Percentiles rank a stretch among this genome's conserved stretches.
These are phyloP conservation scores for Debaryomycetaceae sp. DNA, from an alignment of 1,139 yeast genomes.

Conservation along the genomic window DNA sequence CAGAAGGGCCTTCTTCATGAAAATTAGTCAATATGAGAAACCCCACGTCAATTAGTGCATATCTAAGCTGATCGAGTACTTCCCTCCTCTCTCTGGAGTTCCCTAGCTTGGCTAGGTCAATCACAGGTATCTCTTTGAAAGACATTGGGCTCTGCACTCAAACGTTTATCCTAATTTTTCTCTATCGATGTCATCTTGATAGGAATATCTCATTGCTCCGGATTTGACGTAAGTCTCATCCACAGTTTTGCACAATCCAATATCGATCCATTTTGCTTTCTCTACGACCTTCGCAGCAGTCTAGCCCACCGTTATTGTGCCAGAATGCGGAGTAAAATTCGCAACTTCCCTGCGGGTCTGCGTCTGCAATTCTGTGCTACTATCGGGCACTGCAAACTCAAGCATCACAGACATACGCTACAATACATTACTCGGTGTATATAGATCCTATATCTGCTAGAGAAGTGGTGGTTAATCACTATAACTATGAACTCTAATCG, in stretches of 20 bases:
- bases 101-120: constrained; percentile 31
- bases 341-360: no score
- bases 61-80: constrained; percentile 43
- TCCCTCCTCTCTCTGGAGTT: constrained; percentile 38
- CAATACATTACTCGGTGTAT: no score
- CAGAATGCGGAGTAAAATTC: no score
- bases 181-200: constrained; percentile 92
- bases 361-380: no score
- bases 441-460: no score
- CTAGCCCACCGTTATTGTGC: no score
- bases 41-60: constrained; percentile 61
- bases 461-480: no score
- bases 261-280: no score
- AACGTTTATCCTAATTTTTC: constrained; percentile 49
- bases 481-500: no score
- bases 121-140: constrained; percentile 29
- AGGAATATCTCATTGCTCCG: constrained; percentile 64
- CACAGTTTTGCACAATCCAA: not conserved
- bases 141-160: constrained; percentile 15
- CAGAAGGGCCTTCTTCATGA: constrained; percentile 29
- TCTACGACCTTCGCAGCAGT: no score
- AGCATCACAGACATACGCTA: no score
- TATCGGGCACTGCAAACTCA: no score
- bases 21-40: constrained; percentile 53
- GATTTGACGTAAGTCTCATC: not conserved